Base-by-base conservation (phyloP, 2,329 filamentous ascomycete species). In the Trichophyton equinum region DNA sequence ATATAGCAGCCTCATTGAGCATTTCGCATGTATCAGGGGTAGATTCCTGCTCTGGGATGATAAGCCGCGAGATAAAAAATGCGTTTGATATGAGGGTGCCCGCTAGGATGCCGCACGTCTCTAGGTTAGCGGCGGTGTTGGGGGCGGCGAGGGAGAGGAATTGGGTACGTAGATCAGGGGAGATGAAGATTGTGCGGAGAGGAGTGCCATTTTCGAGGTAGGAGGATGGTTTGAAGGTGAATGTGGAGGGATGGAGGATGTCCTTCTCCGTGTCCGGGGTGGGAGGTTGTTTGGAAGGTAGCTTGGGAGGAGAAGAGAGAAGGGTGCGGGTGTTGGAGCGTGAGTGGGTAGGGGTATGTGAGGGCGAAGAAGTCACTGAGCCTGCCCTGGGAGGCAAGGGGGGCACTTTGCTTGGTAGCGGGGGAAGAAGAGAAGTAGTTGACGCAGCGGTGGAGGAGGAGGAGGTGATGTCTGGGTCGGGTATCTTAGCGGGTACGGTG, bases 21-120 rank as follows among this genome's bases (percentile, higher is more conserved):
- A 90, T 97, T 74, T 97, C 92, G 72, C 94, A 99, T 0, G 94
- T 97, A 70, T 99, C 92, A 2, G 87, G 85, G 0, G 92, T 96
- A 68, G 87, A 87, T 59, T 85, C 87, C 72, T 99, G 94, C 69
- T 95, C 88, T 0, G 94, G 94, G 22, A 99, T 91, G 25, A 99
- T 81, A 4, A 99, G 82, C 61, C 87, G 85, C 4, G 87, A 89
- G 62, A 99, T 85, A 75, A 97, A 97, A 2, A 99, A 79, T 0
- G 94, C 94, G 70, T 96, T 96, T 66, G 91, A 92, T 68, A 96
- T 88, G 0, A 91, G 79, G 0, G 89, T 92, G 6, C 92, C 94
- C 69, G 91, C 95, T 9, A 99, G 81, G 65, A 99, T 92, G 40
- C 92, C 94, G 71, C 94, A 97, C 66, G 94, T 97, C 75, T 99